Evolutionary conservation across 495 filamentous ascomycete species (phyloP).

Genomic region (Talaromyces borbonicus): DNA sequence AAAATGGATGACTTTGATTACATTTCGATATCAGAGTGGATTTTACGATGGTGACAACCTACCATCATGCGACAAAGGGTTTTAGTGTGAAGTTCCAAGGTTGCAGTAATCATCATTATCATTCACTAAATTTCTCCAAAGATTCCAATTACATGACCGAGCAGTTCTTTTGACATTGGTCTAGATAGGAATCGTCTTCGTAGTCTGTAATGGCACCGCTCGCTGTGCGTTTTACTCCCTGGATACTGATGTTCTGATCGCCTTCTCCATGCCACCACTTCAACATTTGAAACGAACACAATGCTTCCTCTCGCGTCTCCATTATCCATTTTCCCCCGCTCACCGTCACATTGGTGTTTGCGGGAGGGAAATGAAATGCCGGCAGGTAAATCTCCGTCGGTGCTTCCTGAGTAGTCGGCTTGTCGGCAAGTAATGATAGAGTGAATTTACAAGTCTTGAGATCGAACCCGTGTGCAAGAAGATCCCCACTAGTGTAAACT

Average conservation of each 20-base stretch:
- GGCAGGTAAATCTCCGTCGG: conserved; percentile 85
- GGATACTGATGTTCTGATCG: conserved; percentile 68
- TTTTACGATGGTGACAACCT: too few species aligned
- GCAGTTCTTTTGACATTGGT: conserved; percentile 47
- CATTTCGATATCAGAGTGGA: too few species aligned
- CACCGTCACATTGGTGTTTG: conserved; percentile 55
- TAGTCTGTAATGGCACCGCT: conserved; percentile 23
- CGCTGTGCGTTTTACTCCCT: conserved; percentile 57
- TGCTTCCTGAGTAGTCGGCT: conserved; percentile 40
- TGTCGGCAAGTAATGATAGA: conserved; percentile 48
- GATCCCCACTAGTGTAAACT: conserved; percentile 57
- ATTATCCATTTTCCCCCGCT: conserved; percentile 87
- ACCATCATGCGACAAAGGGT: too few species aligned
- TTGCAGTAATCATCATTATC: too few species aligned
- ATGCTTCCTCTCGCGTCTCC: conserved; percentile 56
- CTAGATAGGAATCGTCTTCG: conserved; percentile 56
- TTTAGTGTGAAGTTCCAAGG: too few species aligned
- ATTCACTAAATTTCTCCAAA: too few species aligned
- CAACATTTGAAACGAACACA: conserved; percentile 59
- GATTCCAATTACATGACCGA: conserved; percentile 46
- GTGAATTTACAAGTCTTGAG: conserved; percentile 64
- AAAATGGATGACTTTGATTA: too few species aligned
- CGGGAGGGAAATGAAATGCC: conserved; percentile 84
- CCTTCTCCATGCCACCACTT: conserved; percentile 88
- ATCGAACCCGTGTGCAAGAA: conserved; percentile 67